These are phyloP conservation scores for Claviceps pazoutovae DNA, from an alignment of 2,329 filamentous ascomycete species.

Conservation along the genomic window DNA sequence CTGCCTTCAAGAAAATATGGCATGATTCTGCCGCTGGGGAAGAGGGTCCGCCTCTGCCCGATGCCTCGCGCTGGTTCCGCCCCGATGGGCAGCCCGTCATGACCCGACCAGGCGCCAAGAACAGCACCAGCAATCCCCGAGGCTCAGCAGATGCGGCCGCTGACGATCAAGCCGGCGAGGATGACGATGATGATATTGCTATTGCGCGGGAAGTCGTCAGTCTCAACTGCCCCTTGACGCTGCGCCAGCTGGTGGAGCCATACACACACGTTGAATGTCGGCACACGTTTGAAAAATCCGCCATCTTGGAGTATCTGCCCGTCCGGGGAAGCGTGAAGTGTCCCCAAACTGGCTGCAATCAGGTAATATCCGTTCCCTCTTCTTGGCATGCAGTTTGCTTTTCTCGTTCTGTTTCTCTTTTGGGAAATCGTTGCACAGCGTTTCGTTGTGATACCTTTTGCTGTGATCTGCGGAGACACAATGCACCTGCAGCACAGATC, in stretches of 20 bases:
- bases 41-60: constrained; percentile 35
- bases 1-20: constrained; percentile 43
- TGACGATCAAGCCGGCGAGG: constrained; percentile 23
- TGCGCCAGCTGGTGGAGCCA: constrained; percentile 50
- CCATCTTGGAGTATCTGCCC: constrained; percentile 45
- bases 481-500: background rate
- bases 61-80: constrained; percentile 41
- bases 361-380: constrained; percentile 25
- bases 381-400: background rate
- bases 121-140: background rate
- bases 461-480: background rate
- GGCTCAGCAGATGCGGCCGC: background rate
- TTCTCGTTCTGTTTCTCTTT: too few species aligned
- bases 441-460: background rate
- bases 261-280: constrained; percentile 53
- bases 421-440: background rate
- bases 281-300: constrained; percentile 56
- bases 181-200: constrained; percentile 54
- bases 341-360: constrained; percentile 49
- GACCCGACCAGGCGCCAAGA: constrained; percentile 9
- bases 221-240: constrained; percentile 56
- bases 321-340: constrained; percentile 34
- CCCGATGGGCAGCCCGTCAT: constrained; percentile 29
- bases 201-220: constrained; percentile 49
- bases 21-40: constrained; percentile 37